Base-by-base conservation (phyloP, 768 basidiomycete genomes). In the Mycena belliarum region DNA sequence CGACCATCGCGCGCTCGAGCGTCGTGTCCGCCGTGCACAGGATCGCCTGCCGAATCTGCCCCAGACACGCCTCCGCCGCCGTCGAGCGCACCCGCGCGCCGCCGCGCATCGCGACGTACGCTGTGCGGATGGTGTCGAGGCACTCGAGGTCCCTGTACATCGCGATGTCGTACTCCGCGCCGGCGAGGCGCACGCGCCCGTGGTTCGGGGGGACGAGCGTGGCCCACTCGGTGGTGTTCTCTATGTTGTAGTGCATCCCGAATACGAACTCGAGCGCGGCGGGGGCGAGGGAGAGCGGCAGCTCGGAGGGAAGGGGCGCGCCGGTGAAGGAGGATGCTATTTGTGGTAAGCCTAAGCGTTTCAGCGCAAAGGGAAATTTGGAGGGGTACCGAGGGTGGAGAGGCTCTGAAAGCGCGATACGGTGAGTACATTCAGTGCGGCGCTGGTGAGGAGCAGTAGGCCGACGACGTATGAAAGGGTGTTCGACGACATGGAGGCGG, bases 151-250 rank as follows among this genome's bases (percentile, higher is more conserved):
- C 77, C 55, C 92, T 85, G 41, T 89, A 93, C 62, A 76, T 71
- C 66, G 84, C 85, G 24, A 81, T 87, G 71, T 93, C 71, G 40
- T 81, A 87, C 76, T 84, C 75, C 83, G 89, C 90, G 81, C 94
- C 84, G 26, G 92, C 91, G 18, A 96, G 90, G 68, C 94, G 86
- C 61, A 86, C 82, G 91, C 92, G 93, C 49, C 95, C 83, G 79
- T 93, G 94, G 84, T 98, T 95, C 72, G 98, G 86, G 79, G 98
- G 98, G 87, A 98, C 90, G 72, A 89, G 89, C 21, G 96, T 94
- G 61, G 89, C 85, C 95, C 93, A 96, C 75, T 86, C 82, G 66
- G 82, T 76, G 75, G 95, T 95, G 76, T 87, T 87, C 52, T 89
- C 93, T 63, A 94, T 77, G 76, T 98, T 95, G 91, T 89, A 99